Base-by-base conservation (phyloP, 1,284 basidiomycete genomes). In the Tilletia setariae region DNA sequence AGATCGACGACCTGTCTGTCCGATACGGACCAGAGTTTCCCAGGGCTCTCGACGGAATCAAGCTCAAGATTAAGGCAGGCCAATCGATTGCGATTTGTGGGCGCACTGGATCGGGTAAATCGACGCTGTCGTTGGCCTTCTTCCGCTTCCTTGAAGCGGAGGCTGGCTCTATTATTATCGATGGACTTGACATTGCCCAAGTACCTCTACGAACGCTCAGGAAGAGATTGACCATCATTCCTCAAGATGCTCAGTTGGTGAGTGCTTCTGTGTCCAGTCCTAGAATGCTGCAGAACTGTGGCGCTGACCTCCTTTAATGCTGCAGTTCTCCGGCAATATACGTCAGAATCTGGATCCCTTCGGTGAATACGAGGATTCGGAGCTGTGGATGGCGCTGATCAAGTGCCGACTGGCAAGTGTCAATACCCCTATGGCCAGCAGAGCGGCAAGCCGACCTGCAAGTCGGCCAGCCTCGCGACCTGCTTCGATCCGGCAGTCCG, bases 111-210 rank as follows among this genome's bases (percentile, higher is more conserved):
- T 84, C 85, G 28, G 92, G 92, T 61, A 94, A 94, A 84, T 91
- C 89, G 68, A 96, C 64, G n/a, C 87, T 97, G 19, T 93, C 93
- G 0, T 85, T 96, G 30, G 91, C 91, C 23, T 93, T 97, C 86
- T 97, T 98, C 89, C 89, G 96, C 65, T 96, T 97, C 77, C 90
- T 90, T 7, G 94, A 98, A 77, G 93, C 93, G 0, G 85, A 87
- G 1, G 84, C 85, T 11, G 94, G 94, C 0, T 87, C 85, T 62
- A 97, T 98, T 68, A 67, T 89, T 23, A 88, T 99, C 63, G 95
- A 98, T 83, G 91, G 87, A n/a, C 76, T 94, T 28, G 91, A 96
- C 81, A 92, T 96, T 68, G 89, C 90, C 0, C 89, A 85, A 4
- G 94, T 98, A 71, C 93, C 93, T 0, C 85, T 95, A 25, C 87